These are phyloP conservation scores for Bacidia rubella DNA, from an alignment of 495 filamentous ascomycete species.

Conservation along the genomic window DNA sequence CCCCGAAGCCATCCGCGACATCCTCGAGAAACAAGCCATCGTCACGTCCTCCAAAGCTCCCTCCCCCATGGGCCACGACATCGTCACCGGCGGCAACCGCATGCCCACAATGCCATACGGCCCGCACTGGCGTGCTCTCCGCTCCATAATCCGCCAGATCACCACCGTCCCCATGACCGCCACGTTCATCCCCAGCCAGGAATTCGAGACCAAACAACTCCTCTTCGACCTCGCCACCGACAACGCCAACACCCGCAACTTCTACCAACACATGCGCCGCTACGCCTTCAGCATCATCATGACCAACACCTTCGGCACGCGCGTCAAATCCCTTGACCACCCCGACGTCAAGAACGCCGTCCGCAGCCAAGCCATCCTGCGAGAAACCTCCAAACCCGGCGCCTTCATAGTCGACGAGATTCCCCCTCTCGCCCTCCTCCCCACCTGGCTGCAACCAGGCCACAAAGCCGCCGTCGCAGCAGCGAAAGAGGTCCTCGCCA, in stretches of 20 bases:
- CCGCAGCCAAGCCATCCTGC: conserved; percentile 9
- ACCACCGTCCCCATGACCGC: conserved; percentile 13
- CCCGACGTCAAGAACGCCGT: conserved; percentile 6
- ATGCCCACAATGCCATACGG: conserved; percentile 34
- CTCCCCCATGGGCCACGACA: conserved; percentile 18
- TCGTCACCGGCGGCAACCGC: conserved; percentile 21
- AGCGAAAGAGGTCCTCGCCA: neutral
- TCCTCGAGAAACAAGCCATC: conserved; percentile 27
- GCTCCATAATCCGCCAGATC: conserved; percentile 26
- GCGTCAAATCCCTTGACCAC: conserved; percentile 17
- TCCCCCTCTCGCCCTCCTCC: neutral
- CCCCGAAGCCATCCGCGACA: conserved; percentile 27
- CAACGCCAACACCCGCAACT: conserved; percentile 10
- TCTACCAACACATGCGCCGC: conserved; percentile 22
- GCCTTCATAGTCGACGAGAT: conserved; percentile 18
- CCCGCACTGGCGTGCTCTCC: conserved; percentile 27
- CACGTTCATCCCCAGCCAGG: conserved; percentile 29
- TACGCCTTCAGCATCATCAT: conserved; percentile 22
- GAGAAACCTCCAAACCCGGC: conserved; percentile 12
- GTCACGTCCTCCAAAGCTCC: conserved; percentile 21
- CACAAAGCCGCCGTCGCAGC: neutral
- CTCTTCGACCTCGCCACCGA: conserved; percentile 35
- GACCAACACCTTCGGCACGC: conserved; percentile 20
- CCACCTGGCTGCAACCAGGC: neutral
- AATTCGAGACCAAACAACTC: conserved; percentile 34